A percentile compares a stretch with the other conserved stretches of the same genome.
Evolutionary conservation across 2,329 filamentous ascomycete genomes (phyloP).

Genomic region (Cladophialophora chaetospira): DNA sequence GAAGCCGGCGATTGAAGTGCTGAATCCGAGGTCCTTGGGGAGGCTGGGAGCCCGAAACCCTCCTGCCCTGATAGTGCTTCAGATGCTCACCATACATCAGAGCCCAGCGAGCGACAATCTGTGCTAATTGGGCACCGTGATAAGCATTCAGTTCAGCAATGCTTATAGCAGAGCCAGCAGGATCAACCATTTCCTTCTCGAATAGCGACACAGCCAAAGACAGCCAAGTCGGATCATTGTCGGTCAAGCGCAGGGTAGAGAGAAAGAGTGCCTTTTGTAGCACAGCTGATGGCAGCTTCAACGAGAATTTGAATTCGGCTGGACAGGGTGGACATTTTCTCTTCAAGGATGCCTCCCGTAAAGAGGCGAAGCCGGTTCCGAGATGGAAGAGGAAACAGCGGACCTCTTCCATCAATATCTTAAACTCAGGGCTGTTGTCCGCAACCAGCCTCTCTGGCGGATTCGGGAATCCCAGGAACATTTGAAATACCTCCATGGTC

Average conservation of each 20-base stretch:
- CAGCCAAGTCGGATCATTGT: neutral
- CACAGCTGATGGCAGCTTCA: slow-evolving; percentile 16
- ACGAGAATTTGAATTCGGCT: slow-evolving; percentile 2
- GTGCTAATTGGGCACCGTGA: neutral
- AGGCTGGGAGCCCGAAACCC: neutral
- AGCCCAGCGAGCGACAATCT: neutral
- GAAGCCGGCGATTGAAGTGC: neutral
- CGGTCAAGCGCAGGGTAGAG: neutral
- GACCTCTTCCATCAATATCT: neutral
- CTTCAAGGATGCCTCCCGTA: neutral
- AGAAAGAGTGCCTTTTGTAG: slow-evolving; percentile 17
- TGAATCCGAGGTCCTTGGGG: neutral
- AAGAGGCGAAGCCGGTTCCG: neutral
- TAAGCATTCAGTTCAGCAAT: slow-evolving; percentile 4
- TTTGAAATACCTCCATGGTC: neutral
- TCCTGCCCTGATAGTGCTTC: neutral
- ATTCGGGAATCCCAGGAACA: slow-evolving; percentile 5
- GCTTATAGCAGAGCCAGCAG: neutral
- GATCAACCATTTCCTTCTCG: neutral
- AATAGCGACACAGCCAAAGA: slow-evolving; percentile 1
- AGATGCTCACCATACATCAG: neutral
- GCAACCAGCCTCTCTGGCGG: neutral
- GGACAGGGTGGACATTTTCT: slow-evolving; percentile 13
- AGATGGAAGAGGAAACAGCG: slow-evolving; percentile 7
- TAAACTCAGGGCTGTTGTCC: neutral